phyloP scores from a whole-genome alignment of 2,329 filamentous ascomycete genomes.

The Nothomitra cinnamomea region DNA sequence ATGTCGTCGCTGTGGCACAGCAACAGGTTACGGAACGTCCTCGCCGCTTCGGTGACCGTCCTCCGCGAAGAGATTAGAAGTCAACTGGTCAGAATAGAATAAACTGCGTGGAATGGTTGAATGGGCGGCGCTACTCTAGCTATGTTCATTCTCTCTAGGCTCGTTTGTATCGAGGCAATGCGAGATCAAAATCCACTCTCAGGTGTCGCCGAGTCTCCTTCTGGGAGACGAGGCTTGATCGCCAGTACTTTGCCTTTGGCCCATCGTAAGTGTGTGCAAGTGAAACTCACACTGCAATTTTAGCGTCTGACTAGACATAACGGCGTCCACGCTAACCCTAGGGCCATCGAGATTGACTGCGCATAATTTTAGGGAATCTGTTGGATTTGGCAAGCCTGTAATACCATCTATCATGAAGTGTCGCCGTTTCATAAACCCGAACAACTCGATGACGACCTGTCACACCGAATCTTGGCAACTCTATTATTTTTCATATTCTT shows the following conservation, averaged over 20 bases:
- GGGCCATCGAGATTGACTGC: too few relatives aligned
- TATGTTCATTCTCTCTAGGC: slow-evolving; percentile 1
- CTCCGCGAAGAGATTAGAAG: slow-evolving; percentile 9
- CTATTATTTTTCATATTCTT: not conserved
- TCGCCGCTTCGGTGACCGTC: slow-evolving; percentile 58
- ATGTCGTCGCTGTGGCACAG: slow-evolving; percentile 80
- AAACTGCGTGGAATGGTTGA: not conserved
- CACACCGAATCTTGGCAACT: too few relatives aligned
- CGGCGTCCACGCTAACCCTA: too few relatives aligned
- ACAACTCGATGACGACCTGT: too few relatives aligned
- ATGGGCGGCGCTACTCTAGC: not conserved
- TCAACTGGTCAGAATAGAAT: slow-evolving; percentile 8
- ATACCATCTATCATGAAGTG: too few relatives aligned
- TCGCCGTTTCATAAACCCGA: too few relatives aligned
- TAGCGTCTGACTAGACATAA: too few relatives aligned
- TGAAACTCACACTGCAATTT: not conserved
- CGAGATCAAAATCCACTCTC: not conserved
- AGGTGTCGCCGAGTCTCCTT: slow-evolving; percentile 76
- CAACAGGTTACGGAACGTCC: slow-evolving; percentile 71
- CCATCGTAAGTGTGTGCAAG: not conserved
- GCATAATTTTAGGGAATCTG: too few relatives aligned
- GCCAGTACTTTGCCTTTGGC: slow-evolving; percentile 37
- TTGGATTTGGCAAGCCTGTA: too few relatives aligned
- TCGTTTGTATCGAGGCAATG: not conserved
- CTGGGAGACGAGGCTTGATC: slow-evolving; percentile 80